These are phyloP conservation scores for Paramecium bursaria DNA, from an alignment of 73 alveolate species.

Conservation along the genomic window DNA sequence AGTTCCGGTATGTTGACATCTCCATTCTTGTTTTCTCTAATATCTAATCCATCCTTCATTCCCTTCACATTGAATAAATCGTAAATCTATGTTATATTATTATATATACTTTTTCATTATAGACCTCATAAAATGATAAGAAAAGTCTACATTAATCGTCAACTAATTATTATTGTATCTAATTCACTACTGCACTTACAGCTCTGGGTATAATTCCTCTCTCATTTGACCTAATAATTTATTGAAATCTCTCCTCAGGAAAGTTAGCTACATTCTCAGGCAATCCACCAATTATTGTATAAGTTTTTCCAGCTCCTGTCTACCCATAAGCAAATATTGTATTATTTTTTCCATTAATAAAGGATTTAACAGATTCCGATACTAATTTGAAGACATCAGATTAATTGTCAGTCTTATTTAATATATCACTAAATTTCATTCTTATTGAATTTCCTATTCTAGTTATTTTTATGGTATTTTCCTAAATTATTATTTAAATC, in stretches of 20 bases:
- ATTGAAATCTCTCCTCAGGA: slow-evolving; percentile 58
- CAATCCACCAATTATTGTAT: slow-evolving; percentile 66
- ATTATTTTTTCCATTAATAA: slow-evolving; percentile 62
- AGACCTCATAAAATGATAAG: slow-evolving; percentile 62
- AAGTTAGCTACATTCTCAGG: slow-evolving; percentile 63
- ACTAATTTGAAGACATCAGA: slow-evolving; percentile 53
- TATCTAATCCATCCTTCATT: slow-evolving; percentile 58
- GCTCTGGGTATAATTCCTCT: slow-evolving; percentile 72
- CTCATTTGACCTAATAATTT: slow-evolving; percentile 33
- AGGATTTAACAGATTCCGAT: slow-evolving; percentile 60
- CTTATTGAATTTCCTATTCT: slow-evolving; percentile 65
- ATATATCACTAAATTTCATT: slow-evolving; percentile 62
- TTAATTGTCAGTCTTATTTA: slow-evolving; percentile 50
- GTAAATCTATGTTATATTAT: slow-evolving; percentile 57
- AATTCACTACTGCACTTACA: slow-evolving; percentile 1
- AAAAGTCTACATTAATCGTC: slow-evolving; percentile 64
- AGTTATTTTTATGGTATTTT: slow-evolving; percentile 61
- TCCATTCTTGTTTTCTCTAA: slow-evolving; percentile 70
- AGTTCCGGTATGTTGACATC: slow-evolving; percentile 71
- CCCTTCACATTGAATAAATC: slow-evolving; percentile 59
- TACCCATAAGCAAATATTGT: slow-evolving; percentile 73
- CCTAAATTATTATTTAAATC: too few species aligned
- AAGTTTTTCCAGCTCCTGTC: slow-evolving; percentile 73
- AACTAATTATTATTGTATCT: slow-evolving; percentile 20
- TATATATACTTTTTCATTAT: slow-evolving; percentile 66